Base-by-base conservation (phyloP, 108 stramenopile genomes). In the Cyclotella cryptica region DNA sequence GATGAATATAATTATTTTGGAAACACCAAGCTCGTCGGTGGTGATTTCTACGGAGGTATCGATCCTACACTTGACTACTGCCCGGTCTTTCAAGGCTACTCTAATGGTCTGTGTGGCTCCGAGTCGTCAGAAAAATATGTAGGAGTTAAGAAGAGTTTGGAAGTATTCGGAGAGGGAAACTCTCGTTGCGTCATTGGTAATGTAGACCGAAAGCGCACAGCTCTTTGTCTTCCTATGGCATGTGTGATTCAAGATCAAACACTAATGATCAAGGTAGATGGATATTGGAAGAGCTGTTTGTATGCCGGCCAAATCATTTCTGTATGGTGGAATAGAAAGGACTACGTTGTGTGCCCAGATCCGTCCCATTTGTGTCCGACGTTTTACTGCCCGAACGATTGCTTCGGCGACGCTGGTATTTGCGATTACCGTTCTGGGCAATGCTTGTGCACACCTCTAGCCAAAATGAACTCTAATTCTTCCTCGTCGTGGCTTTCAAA, bases 31-130 rank as follows among this genome's bases (percentile, higher is more conserved):
- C 63, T 88, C 0, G 55, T 80, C 45, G 68, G 80, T 12, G 77
- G 58, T 41, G 41, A 67, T 47, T 60, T 30, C 5, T 87, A 86
- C 15, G 94, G 94, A 40, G 94, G 94, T 1, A 74, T 47, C 29
- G 94, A 95, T 72, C 79, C 87, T 0, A 84, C 86, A 19, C 84
- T 95, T 54, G 92, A 95, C 65, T 95, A 83, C 71, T 95, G 94
- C 69, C 93, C 93, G 21, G 85, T 90, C n/a, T 95, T 87, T 76
- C 58, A 74, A 52, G 91, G 89, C 10, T 92, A 69, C 53, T 81
- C 79, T 2, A 91, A 92, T 71, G 91, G 90, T 14, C 74, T 85
- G 6, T 95, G 93, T 58, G 66, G 79, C 10, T 76, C 81, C 39
- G 19, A 66, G 21, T 63, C 80, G 10, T 79, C 78, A 40, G 62